Evolutionary conservation across 257 asterid species (phyloP), one percentile per base, ranked within the genome.

Genomic region (Coffea canephora): DNA sequence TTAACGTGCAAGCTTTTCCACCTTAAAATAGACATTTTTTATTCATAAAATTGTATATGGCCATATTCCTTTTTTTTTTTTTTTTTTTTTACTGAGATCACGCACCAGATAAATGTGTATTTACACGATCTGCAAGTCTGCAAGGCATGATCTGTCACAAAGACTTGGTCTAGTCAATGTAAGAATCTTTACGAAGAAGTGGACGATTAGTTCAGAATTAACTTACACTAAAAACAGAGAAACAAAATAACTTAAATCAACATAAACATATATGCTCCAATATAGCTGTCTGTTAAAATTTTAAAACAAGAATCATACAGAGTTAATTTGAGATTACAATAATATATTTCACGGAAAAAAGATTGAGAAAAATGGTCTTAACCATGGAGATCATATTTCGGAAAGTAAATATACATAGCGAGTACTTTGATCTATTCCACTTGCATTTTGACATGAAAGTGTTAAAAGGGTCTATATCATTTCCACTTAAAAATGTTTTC

Each of bases 101-200:
- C 10, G 3, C 46, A 67, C 5, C 46, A 27, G 1, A 50, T 27
- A 23, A 54, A 27, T 73, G 9, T 49, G 65, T 5, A 15, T 73
- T 73, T 73, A 50, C 34, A 25, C n/a, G 7, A 72, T 46, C 10
- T 9, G 23, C 61, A 48, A 25, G 25, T 72, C 62, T 71, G 19
- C 13, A 12, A 72, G 27, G 43, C 64, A 11, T 49, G 0, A 70
- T 70, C n/a, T 13, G 31, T 72, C 18, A 55, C 10, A 49, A 73
- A 15, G 65, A 73, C 65, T 73, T 27, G 65, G 65, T 73, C 64
- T 49, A 16, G 61, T 50, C 65, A 50, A 72, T 72, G 76, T 72
- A 72, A 50, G 76, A 48, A 72, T 50, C 46, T 49, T 49, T 25
- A 21, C 48, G 65, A 49, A 73, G 77, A 50, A 73, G 64, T 15